Evolutionary conservation across 2,329 filamentous ascomycete species (phyloP), one percentile per base, ranked within the genome.

Genomic region (Shiraia sp.): DNA sequence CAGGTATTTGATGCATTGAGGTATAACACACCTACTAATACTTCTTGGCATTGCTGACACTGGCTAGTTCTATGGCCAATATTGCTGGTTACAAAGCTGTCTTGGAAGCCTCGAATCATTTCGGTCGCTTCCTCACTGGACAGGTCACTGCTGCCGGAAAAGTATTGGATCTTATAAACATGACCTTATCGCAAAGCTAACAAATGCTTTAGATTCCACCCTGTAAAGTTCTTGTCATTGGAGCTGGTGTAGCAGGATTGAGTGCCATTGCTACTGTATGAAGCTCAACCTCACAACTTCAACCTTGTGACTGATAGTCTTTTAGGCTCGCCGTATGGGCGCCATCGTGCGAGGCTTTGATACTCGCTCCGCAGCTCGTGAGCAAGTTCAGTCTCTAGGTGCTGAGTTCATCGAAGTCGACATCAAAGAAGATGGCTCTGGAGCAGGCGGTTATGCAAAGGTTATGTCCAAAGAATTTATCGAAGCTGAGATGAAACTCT

Each of bases 381-480:
- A 95, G 68, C 90, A 95, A 71, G 89, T 96, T 1, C 87, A 95
- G 65, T 95, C 89, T 4, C 80, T 95, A 0, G 90, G 90, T 17
- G 90, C 90, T 13, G 90, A 95, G 61, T 95, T 95, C 59, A 81
- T 95, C 54, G 88, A 95, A 69, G 90, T 95, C 15, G 86, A 89
- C 10, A 77, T 95, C 15, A 68, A 92, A 53, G 90, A 96, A 70
- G 89, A 93, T 46, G 90, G 90, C 2, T 83, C 86, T 10, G 90
- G 89, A 2, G 83, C 87, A 7, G 90, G 90, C 19, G 90, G 90
- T 12, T 96, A 96, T 61, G 89, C 88, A 38, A 95, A 95, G 63
- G 88, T 91, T 63, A 95, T 95, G 90, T 93, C 88, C 40, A 90
- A 92, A 61, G 90, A 92, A 54, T 96, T 95, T 61, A 90, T 93